phyloP scores from a whole-genome alignment of 2,329 filamentous ascomycete genomes.

The Pyrenochaeta sp. region DNA sequence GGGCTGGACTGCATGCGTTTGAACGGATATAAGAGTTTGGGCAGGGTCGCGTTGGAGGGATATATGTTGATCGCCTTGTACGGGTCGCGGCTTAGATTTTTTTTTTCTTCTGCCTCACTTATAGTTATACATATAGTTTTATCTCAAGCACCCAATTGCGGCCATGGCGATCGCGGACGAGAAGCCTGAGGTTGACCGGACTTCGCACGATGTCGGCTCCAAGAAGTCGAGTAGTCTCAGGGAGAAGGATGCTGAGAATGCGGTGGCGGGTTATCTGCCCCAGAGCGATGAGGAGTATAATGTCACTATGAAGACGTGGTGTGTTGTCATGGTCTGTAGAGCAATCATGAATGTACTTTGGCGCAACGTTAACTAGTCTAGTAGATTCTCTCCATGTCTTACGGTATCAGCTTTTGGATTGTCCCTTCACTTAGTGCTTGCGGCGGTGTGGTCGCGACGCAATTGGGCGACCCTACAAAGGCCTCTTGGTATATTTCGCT shows the following conservation, averaged over 20 bases:
- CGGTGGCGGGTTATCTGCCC: slow-evolving; percentile 29
- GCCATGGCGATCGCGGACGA: slow-evolving; percentile 6
- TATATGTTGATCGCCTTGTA: too few relatives aligned
- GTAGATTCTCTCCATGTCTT: slow-evolving; percentile 45
- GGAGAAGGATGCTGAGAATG: slow-evolving; percentile 19
- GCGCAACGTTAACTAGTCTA: background rate
- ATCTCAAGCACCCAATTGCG: background rate
- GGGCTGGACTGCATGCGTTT: background rate
- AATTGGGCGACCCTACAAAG: slow-evolving; percentile 44
- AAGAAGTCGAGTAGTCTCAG: slow-evolving; percentile 18
- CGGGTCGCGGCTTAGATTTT: too few relatives aligned
- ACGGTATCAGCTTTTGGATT: slow-evolving; percentile 52
- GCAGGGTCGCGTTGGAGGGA: background rate
- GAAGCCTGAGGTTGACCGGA: slow-evolving; percentile 8
- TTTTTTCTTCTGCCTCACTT: too few relatives aligned
- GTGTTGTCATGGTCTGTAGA: slow-evolving; percentile 39
- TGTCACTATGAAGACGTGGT: slow-evolving; percentile 53
- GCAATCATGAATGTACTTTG: background rate
- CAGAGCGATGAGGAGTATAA: slow-evolving; percentile 46
- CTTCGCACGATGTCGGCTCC: slow-evolving; percentile 8
- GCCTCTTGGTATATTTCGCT: slow-evolving; percentile 47
- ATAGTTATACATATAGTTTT: too few relatives aligned
- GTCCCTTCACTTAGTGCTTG: slow-evolving; percentile 45
- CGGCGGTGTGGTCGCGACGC: slow-evolving; percentile 39
- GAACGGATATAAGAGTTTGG: slow-evolving; percentile 6